Evolutionary conservation across 345 rosid genomes (phyloP).

Genomic region (Rhodamnia argentea): DNA sequence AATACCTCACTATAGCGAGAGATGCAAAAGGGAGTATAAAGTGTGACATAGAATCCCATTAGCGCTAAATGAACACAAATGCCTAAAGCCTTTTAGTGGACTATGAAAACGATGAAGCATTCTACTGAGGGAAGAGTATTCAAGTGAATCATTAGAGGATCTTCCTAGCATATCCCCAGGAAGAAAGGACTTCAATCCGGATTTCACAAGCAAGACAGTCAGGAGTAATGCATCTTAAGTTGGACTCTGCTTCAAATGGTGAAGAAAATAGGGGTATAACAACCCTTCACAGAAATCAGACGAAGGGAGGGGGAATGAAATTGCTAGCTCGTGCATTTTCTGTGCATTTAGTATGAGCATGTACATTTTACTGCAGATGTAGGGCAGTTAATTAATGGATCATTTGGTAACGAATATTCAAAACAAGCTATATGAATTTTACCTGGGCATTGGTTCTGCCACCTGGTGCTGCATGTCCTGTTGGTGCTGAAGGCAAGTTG

Average conservation of each 20-base stretch:
- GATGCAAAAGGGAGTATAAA: not conserved
- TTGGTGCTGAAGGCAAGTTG: constrained; percentile 78
- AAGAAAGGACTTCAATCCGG: not conserved
- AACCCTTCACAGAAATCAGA: not conserved
- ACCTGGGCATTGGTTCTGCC: constrained; percentile 66
- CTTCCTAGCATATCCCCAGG: not conserved
- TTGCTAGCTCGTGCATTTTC: not conserved
- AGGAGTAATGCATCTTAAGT: not conserved
- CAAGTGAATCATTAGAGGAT: not conserved
- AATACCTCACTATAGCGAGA: not conserved
- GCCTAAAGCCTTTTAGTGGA: not conserved
- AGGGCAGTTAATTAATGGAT: not conserved
- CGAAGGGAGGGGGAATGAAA: not conserved
- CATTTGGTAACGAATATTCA: not conserved
- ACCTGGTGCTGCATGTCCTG: constrained; percentile 40
- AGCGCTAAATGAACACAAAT: not conserved
- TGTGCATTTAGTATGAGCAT: not conserved
- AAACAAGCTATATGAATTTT: not conserved
- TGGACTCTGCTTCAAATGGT: not conserved
- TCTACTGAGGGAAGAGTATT: not conserved
- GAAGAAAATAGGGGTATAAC: not conserved
- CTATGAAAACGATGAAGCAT: not conserved
- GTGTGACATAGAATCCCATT: not conserved
- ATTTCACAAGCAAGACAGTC: not conserved
- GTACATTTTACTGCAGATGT: not conserved